Conservation (phyloP, 2,329 filamentous ascomycete genomes). For the Hypoxylon sp. region DNA sequence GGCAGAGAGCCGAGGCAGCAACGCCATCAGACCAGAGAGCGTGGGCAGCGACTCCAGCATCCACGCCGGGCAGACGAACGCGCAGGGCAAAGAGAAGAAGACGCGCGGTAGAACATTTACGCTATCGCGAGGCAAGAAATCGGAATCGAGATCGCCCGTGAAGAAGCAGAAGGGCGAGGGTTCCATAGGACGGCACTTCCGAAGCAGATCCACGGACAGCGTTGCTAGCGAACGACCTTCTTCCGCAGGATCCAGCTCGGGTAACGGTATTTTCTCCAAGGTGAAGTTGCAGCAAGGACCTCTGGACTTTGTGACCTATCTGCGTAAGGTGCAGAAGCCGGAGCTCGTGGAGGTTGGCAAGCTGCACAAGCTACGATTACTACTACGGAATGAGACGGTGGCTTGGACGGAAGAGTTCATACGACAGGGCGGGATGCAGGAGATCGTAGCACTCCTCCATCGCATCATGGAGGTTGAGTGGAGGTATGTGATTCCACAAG, state of each 20-base stretch:
- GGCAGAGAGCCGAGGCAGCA: constrained; percentile 72
- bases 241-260: constrained; percentile 66
- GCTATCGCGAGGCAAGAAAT: constrained; percentile 72
- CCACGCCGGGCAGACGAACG: constrained; percentile 53
- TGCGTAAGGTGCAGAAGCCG: constrained; percentile 84
- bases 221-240: constrained; percentile 72
- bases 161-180: constrained; percentile 81
- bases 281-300: constrained; percentile 81
- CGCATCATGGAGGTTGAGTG: constrained; percentile 97
- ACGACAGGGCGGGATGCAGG: constrained; percentile 88
- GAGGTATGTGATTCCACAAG: constrained; percentile 73
- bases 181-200: constrained; percentile 72
- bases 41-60: constrained; percentile 59
- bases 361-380: constrained; percentile 88
- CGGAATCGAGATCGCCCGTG: constrained; percentile 73
- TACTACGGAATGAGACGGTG: constrained; percentile 94
- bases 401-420: constrained; percentile 96
- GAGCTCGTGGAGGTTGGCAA: constrained; percentile 92
- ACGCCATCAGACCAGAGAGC: constrained; percentile 60
- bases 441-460: constrained; percentile 87
- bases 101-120: constrained; percentile 84
- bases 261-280: constrained; percentile 72
- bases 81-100: constrained; percentile 65
- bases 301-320: constrained; percentile 86
- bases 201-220: constrained; percentile 80